phyloP scores from a whole-genome alignment of 2,329 filamentous ascomycete species.

The Pseudocercospora eumusae region DNA sequence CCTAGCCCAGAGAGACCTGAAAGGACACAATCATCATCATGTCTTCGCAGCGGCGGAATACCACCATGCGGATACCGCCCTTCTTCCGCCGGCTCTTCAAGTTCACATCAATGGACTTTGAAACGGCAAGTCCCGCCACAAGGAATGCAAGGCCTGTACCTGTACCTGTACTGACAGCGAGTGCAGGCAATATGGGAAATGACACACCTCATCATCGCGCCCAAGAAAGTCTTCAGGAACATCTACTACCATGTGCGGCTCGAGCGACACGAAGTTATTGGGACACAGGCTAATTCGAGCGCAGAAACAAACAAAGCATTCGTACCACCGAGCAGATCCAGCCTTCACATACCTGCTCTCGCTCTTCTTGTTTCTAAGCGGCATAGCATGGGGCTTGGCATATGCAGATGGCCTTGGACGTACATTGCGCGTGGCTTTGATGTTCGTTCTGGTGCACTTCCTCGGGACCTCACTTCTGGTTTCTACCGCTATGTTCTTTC shows the following conservation, averaged over 20 bases:
- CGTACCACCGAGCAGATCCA: constrained; percentile 68
- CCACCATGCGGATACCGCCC: constrained; percentile 59
- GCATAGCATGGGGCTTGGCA: constrained; percentile 61
- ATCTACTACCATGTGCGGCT: constrained; percentile 68
- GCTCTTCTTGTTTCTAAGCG: constrained; percentile 60
- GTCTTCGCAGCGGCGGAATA: constrained; percentile 42
- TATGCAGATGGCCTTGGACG: constrained; percentile 50
- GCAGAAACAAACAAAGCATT: constrained; percentile 65
- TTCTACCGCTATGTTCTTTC: constrained; percentile 64
- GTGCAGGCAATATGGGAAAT: constrained; percentile 66
- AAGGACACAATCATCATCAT: constrained; percentile 14
- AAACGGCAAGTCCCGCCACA: constrained; percentile 51
- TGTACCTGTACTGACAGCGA: not conserved
- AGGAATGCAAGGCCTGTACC: not conserved
- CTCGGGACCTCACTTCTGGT: constrained; percentile 58
- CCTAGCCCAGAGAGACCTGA: not conserved
- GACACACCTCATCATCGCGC: constrained; percentile 66
- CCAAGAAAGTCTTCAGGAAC: constrained; percentile 70
- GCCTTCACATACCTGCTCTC: constrained; percentile 70
- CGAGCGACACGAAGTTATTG: not conserved
- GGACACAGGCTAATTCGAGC: not conserved
- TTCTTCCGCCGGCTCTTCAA: constrained; percentile 71
- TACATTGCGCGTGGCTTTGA: constrained; percentile 49
- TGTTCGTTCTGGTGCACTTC: constrained; percentile 61
- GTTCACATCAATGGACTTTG: constrained; percentile 73